These are phyloP conservation scores for Theileria annulata DNA, from an alignment of 169 alveolate genomes.

Conservation along the genomic window DNA sequence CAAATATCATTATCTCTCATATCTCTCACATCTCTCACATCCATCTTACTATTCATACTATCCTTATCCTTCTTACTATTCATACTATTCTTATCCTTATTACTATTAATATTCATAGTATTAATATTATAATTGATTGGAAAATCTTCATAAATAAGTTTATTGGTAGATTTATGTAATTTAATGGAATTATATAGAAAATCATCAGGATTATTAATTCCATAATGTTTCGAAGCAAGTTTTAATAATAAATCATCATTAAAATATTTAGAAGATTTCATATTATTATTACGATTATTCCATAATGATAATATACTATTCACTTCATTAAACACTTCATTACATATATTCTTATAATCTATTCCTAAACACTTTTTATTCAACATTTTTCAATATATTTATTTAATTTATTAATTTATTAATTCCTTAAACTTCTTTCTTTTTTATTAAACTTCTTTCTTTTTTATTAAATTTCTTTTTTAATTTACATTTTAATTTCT, in stretches of 20 bases:
- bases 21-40: neutral
- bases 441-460: too few relatives aligned
- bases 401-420: too few relatives aligned
- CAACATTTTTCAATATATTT: neutral
- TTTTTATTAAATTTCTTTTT: too few relatives aligned
- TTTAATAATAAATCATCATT: constrained; percentile 26
- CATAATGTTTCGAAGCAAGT: constrained; percentile 62
- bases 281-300: constrained; percentile 5
- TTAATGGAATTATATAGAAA: neutral
- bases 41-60: too few relatives aligned
- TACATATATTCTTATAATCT: neutral
- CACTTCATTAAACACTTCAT: neutral
- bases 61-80: too few relatives aligned
- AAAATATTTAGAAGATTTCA: constrained; percentile 3
- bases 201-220: neutral
- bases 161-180: neutral
- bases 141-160: neutral
- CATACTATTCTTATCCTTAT: too few relatives aligned
- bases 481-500: too few relatives aligned
- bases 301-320: constrained; percentile 13
- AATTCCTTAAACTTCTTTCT: too few relatives aligned
- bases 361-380: neutral
- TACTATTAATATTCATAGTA: too few relatives aligned
- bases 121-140: constrained; percentile 13
- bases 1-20: constrained; percentile 57